phyloP scores from a whole-genome alignment of 352 stramenopile genomes.

The Phytophthora chlamydospora region DNA sequence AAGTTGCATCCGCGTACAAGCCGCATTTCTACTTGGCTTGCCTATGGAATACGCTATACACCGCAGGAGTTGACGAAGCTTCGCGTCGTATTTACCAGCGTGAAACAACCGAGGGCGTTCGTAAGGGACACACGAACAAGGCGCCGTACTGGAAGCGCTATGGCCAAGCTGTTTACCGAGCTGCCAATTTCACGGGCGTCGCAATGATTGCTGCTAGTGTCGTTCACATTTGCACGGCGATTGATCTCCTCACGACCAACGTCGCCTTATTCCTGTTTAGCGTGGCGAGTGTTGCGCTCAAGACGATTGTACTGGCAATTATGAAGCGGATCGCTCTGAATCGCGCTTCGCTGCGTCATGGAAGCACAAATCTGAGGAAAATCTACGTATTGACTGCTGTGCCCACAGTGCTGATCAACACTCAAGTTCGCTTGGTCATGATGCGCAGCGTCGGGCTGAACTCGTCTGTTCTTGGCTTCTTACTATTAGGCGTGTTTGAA shows the following conservation, averaged over 20 bases:
- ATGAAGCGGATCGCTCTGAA: not conserved
- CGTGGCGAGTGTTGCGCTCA: not conserved
- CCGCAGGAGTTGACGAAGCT: slow-evolving; percentile 2
- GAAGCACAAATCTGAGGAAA: not conserved
- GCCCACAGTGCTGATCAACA: slow-evolving; percentile 28
- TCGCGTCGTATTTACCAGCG: slow-evolving; percentile 3
- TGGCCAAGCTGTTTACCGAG: not conserved
- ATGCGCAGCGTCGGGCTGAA: slow-evolving; percentile 5
- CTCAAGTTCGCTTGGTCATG: slow-evolving; percentile 15
- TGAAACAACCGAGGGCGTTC: not conserved
- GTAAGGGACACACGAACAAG: not conserved
- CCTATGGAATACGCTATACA: slow-evolving; percentile 3
- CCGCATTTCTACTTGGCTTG: slow-evolving; percentile 2
- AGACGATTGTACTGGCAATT: not conserved
- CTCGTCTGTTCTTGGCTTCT: slow-evolving; percentile 4
- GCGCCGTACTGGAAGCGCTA: not conserved
- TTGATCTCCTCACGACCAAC: not conserved
- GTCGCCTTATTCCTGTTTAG: not conserved
- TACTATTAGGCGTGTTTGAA: not conserved
- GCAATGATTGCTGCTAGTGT: not conserved
- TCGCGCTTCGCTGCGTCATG: too few relatives aligned
- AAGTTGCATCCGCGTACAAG: not conserved
- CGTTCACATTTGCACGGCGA: not conserved
- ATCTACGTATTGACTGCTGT: slow-evolving; percentile 22
- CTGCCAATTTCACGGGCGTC: not conserved